Evolutionary conservation across 805 yeast species (phyloP).

Genomic region (Hermanozyma aechmeae): DNA sequence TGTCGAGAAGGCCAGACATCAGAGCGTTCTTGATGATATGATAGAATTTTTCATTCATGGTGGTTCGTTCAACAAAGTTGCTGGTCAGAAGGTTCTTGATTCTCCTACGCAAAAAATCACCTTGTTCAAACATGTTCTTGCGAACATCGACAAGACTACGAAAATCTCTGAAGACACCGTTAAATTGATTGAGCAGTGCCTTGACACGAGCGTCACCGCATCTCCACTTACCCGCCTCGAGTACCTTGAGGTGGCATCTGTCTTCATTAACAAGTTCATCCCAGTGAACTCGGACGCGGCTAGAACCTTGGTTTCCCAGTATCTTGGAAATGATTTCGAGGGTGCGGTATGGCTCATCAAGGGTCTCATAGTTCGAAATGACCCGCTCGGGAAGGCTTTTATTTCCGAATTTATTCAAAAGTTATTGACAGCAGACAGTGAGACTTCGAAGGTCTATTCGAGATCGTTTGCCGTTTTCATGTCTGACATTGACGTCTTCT

Average conservation of each 20-base stretch:
- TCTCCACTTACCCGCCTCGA: constrained; percentile 8
- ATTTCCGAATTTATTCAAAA: too few species aligned
- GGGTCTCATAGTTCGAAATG: constrained; percentile 55
- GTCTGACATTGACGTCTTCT: constrained; percentile 55
- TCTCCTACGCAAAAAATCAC: constrained; percentile 25
- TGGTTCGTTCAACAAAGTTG: constrained; percentile 4
- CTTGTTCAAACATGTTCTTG: constrained; percentile 32
- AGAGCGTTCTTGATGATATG: constrained; percentile 30
- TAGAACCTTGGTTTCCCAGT: neutral
- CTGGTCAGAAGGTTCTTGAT: constrained; percentile 11
- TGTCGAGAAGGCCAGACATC: constrained; percentile 36
- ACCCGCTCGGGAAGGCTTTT: constrained; percentile 28
- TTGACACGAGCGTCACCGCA: neutral
- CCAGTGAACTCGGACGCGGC: constrained; percentile 1
- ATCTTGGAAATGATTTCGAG: constrained; percentile 31
- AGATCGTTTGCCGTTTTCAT: constrained; percentile 55
- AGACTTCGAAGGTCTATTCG: constrained; percentile 22
- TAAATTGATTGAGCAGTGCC: constrained; percentile 4
- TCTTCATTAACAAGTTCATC: constrained; percentile 41
- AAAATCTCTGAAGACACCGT: constrained; percentile 6
- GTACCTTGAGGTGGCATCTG: constrained; percentile 42
- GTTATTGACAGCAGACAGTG: constrained; percentile 18
- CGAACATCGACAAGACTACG: constrained; percentile 39
- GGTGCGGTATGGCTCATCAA: constrained; percentile 61
- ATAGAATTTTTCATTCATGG: constrained; percentile 24